Percentiles rank a stretch among this genome's conserved stretches.
Conservation (phyloP, 1,284 basidiomycete species). For the Moniliella sp. region DNA sequence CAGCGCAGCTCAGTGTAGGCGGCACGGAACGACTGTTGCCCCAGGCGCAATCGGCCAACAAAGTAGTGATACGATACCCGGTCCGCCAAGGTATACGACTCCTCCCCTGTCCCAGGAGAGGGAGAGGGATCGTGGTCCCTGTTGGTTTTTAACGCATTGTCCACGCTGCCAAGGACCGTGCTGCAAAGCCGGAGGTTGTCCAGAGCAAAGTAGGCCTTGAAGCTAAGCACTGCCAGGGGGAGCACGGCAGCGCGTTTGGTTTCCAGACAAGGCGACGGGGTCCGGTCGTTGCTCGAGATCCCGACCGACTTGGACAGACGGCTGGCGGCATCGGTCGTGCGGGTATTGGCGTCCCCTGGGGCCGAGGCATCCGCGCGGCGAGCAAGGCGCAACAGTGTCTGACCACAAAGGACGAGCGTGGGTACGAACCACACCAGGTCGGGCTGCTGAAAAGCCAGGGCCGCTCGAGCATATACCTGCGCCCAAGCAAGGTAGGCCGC, state of each 20-base stretch:
- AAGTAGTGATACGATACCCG: constrained; percentile 35
- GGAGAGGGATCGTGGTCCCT: constrained; percentile 2
- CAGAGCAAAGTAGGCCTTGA: constrained; percentile 30
- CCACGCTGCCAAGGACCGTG: constrained; percentile 35
- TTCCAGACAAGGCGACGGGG: constrained; percentile 9
- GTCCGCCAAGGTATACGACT: constrained; percentile 29
- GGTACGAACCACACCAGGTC: constrained; percentile 1
- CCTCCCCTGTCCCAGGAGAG: constrained; percentile 1
- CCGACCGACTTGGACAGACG: constrained; percentile 25
- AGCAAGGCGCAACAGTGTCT: not conserved
- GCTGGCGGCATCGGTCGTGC: constrained; percentile 21
- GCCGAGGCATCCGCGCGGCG: constrained; percentile 1
- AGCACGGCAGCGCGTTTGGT: constrained; percentile 26
- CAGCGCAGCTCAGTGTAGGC: constrained; percentile 31
- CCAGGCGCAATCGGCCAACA: constrained; percentile 34
- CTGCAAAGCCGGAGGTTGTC: constrained; percentile 36
- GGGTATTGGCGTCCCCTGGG: not conserved
- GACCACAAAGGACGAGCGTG: not conserved
- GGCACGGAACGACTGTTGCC: constrained; percentile 24
- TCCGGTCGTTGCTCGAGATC: constrained; percentile 27
- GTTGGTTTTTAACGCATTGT: constrained; percentile 31
- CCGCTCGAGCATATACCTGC: constrained; percentile 1
- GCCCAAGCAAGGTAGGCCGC: constrained; percentile 2
- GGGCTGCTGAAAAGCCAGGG: not conserved
- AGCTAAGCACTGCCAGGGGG: constrained; percentile 26